Base-by-base conservation (phyloP, 495 filamentous ascomycete species). In the Oleoguttula mirabilis region DNA sequence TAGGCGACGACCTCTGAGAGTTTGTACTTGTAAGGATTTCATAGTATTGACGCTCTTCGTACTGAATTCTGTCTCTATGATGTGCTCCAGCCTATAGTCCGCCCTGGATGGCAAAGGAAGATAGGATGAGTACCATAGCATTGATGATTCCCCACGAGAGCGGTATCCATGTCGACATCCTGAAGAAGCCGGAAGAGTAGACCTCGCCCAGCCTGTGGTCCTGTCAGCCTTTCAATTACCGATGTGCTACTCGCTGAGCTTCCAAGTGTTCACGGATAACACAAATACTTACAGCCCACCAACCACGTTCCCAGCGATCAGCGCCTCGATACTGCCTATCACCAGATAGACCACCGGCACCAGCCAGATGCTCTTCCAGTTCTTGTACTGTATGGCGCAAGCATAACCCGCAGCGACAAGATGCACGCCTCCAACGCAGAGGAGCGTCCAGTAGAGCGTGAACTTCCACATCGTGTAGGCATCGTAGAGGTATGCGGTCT, bases 81-180 rank as follows among this genome's bases (percentile, higher is more conserved):
- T 35, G 11, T 21, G n/a, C 23, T 32, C 34, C 11, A 16, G 25
- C 31, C 81, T 66, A 94, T 42, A 98, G 68, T 23, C 86, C 90
- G n/a, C 88, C 88, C 54, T 92, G 86, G 45, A 94, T 88, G 8
- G 87, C 83, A 60, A 94, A 98, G 11, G 88, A 94, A 3, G 88
- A 90, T 31, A 96, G 60, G 39, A 95, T 81, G 31, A 98, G 60
- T n/a, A 94, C 74, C 40, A 95, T 59, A 2, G 92, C 76, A 55
- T 88, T 94, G 57, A 94, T 80, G 50, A 82, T 68, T n/a, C 79
- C 81, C 90, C 90, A 98, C 37, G 92, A 71, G 55, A 94, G 84
- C 11, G 90, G 90, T 30, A 94, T 80, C 90, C 92, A 98, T 2
- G 90, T 95, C 39, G 86, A 92, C 88, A 96, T 94, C 48, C 75